Conservation (phyloP, 345 rosid species). For the Rhodamnia argentea region DNA sequence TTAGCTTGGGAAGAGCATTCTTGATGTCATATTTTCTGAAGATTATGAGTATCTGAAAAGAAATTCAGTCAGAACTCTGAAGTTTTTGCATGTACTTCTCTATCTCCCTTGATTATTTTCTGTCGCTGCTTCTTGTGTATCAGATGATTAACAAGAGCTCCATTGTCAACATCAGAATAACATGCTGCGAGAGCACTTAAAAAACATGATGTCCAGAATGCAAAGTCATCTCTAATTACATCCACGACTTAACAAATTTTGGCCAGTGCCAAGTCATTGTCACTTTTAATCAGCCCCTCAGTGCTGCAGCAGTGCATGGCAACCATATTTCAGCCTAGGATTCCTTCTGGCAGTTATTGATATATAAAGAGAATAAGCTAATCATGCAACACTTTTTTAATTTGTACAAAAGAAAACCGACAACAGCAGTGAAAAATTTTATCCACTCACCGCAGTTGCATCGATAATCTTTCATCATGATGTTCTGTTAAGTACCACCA, state of each 20-base stretch:
- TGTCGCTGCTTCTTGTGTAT: not conserved
- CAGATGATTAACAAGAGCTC: not conserved
- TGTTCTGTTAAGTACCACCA: not conserved
- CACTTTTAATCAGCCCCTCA: not conserved
- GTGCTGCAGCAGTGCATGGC: not conserved
- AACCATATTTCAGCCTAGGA: not conserved
- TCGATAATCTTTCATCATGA: not conserved
- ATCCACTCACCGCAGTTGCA: not conserved
- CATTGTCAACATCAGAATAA: not conserved
- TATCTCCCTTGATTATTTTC: not conserved
- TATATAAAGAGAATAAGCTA: not conserved
- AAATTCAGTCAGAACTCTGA: not conserved
- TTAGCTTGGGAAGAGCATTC: not conserved
- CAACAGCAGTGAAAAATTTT: not conserved
- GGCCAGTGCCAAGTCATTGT: not conserved
- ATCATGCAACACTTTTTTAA: not conserved
- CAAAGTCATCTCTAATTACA: not conserved
- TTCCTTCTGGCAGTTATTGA: not conserved
- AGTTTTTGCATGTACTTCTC: not conserved
- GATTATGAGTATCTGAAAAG: not conserved
- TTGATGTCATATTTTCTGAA: not conserved
- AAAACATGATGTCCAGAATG: not conserved
- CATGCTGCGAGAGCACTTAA: not conserved
- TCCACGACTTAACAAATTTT: not conserved
- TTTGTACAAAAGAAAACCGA: not conserved